Evolutionary conservation across 2,329 filamentous ascomycete genomes (phyloP).

Genomic region (Metarhizium rileyi): DNA sequence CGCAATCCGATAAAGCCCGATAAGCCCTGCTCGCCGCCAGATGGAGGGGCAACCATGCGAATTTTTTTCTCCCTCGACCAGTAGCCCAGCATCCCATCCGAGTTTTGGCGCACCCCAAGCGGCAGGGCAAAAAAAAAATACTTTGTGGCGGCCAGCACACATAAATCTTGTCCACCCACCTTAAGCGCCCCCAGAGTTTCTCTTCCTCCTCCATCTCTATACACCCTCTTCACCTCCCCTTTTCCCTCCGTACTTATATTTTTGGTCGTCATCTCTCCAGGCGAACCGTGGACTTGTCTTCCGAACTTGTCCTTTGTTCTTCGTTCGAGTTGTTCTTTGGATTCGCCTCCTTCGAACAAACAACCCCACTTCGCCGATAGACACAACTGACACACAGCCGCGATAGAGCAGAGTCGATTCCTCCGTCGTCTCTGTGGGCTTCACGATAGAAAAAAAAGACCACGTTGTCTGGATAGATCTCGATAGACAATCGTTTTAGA

Average conservation of each 20-base stretch:
- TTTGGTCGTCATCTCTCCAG: slow-evolving; percentile 34
- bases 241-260: slow-evolving; percentile 21
- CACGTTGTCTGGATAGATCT: slow-evolving; percentile 4
- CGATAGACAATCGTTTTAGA: slow-evolving; percentile 11
- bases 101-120: slow-evolving; percentile 7
- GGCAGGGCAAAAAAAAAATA: slow-evolving; percentile 10
- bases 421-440: slow-evolving; percentile 32
- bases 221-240: slow-evolving; percentile 20
- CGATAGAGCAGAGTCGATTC: slow-evolving; percentile 34
- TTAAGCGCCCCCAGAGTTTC: slow-evolving; percentile 7
- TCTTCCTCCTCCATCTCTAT: slow-evolving; percentile 4
- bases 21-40: slow-evolving; percentile 11
- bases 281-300: slow-evolving; percentile 27
- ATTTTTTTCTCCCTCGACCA: slow-evolving; percentile 11
- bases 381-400: slow-evolving; percentile 26
- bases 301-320: slow-evolving; percentile 13
- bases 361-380: slow-evolving; percentile 17
- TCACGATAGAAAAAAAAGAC: slow-evolving; percentile 8
- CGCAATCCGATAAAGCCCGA: slow-evolving; percentile 13
- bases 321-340: slow-evolving; percentile 25
- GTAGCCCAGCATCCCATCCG: slow-evolving; percentile 1
- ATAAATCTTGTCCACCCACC: slow-evolving; percentile 9
- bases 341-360: slow-evolving; percentile 23
- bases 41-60: slow-evolving; percentile 14
- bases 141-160: slow-evolving; percentile 10